Base-by-base conservation (phyloP, 192 early-diverging fungal species). In the Lobulomyces angularis region DNA sequence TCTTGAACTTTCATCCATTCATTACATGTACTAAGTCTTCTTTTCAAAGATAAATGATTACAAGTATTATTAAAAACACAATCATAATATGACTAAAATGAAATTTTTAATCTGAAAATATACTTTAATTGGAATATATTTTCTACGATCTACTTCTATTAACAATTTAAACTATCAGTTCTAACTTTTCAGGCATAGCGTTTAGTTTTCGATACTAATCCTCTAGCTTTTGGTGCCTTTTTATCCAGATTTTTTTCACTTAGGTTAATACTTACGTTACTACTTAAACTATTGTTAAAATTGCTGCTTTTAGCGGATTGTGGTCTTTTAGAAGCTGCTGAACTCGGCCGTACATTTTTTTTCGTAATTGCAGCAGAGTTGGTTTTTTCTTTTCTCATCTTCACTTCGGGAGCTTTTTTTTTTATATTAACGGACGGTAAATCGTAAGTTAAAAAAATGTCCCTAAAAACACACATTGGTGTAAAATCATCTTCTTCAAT, bases 391-490 rank as follows among this genome's bases (percentile, higher is more conserved):
- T 20, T 24, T 32, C 16, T 51, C 53, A 22, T 32, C 18, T 42
- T 27, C 43, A 16, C 20, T 23, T 59, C 25, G 19, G 2, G 51
- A 20, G 23, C 28, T 19, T 51, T n/a, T n/a, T n/a, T n/a, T n/a
- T n/a, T n/a, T n/a, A n/a, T n/a, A n/a, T n/a, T n/a, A n/a, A n/a
- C n/a, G n/a, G 40, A 23, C n/a, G 59, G 52, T n/a, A 59, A 40
- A 35, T 76, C 74, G 48, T 77, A 77, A 0, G 59, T 54, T 6
- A 77, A 48, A 41, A 64, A 77, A 16, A 58, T 47, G 46, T 77
- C 74, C 12, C 60, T 61, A 42, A 77, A 77, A n/a, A 60, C 61
- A 33, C 58, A 61, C 47, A 68, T 51, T 7, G 74, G 72, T 45
- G 71, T 65, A 71, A 71, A 77, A 7, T 48, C 30, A 19, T 39